Conservation (phyloP, 164 flowering plant species). For the Umbellularia californica region DNA sequence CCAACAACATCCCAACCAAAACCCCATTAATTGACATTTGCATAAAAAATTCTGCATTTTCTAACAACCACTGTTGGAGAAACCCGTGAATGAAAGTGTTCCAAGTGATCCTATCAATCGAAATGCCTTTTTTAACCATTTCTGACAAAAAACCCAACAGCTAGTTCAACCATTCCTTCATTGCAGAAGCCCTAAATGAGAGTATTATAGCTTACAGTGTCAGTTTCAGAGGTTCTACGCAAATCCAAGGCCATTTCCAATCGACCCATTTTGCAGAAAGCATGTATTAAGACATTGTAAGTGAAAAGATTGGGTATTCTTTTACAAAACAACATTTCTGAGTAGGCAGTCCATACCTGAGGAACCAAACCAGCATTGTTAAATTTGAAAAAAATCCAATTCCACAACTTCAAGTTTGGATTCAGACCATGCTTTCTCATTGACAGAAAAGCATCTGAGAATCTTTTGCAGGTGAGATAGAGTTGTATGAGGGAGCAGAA, state of each 20-base stretch:
- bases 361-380: conserved; percentile 50
- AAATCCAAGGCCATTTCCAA: conserved; percentile 46
- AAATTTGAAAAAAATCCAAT: conserved; percentile 48
- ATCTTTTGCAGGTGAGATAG: conserved; percentile 43
- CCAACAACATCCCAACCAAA: conserved; percentile 43
- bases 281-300: conserved; percentile 55
- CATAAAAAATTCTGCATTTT: conserved; percentile 47
- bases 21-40: conserved; percentile 33
- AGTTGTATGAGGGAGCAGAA: conserved; percentile 65
- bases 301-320: conserved; percentile 49
- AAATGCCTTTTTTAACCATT: conserved; percentile 63
- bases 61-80: conserved; percentile 44
- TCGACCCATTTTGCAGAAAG: conserved; percentile 68
- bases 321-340: conserved; percentile 50
- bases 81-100: conserved; percentile 70
- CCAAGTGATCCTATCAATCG: conserved; percentile 52
- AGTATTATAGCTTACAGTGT: conserved; percentile 65
- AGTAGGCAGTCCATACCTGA: conserved; percentile 55
- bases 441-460: conserved; percentile 37
- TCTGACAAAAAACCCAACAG: conserved; percentile 55
- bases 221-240: conserved; percentile 35
- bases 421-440: conserved; percentile 42
- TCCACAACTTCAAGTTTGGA: conserved; percentile 48
- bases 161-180: conserved; percentile 39
- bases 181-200: conserved; percentile 74